phyloP scores from a whole-genome alignment of 306 rosid species.

The Acacia crassicarpa region DNA sequence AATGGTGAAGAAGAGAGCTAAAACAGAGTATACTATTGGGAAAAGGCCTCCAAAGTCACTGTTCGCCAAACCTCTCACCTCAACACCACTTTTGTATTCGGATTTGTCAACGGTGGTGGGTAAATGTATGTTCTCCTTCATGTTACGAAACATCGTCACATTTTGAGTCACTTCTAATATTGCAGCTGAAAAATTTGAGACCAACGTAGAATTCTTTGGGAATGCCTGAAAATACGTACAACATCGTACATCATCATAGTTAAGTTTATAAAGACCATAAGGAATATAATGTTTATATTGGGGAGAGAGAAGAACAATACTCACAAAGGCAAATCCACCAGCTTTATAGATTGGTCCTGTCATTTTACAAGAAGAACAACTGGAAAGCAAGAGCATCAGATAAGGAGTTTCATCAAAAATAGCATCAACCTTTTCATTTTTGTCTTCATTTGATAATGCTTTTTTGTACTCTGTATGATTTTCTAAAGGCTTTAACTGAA shows the following conservation, averaged over 20 bases:
- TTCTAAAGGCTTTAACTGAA: neutral
- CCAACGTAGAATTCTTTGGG: slow-evolving; percentile 38
- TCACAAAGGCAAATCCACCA: slow-evolving; percentile 47
- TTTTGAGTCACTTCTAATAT: slow-evolving; percentile 40
- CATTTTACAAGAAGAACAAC: slow-evolving; percentile 25
- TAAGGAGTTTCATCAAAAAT: slow-evolving; percentile 40
- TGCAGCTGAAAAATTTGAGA: slow-evolving; percentile 40
- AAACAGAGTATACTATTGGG: neutral
- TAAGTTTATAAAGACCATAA: neutral
- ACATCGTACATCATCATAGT: neutral
- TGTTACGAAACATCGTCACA: neutral
- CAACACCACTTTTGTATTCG: neutral
- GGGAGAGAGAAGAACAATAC: neutral
- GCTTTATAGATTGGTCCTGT: slow-evolving; percentile 44
- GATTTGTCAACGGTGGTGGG: neutral
- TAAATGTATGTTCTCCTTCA: neutral
- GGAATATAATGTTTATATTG: neutral
- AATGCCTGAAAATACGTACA: slow-evolving; percentile 33
- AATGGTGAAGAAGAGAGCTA: neutral
- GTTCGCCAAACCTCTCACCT: neutral
- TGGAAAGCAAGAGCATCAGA: slow-evolving; percentile 33
- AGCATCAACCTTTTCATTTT: neutral
- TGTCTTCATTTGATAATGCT: neutral
- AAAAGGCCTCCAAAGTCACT: neutral
- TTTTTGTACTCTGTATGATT: neutral